phyloP scores from a whole-genome alignment of 1,284 basidiomycete genomes.

The Puccinia horiana region DNA sequence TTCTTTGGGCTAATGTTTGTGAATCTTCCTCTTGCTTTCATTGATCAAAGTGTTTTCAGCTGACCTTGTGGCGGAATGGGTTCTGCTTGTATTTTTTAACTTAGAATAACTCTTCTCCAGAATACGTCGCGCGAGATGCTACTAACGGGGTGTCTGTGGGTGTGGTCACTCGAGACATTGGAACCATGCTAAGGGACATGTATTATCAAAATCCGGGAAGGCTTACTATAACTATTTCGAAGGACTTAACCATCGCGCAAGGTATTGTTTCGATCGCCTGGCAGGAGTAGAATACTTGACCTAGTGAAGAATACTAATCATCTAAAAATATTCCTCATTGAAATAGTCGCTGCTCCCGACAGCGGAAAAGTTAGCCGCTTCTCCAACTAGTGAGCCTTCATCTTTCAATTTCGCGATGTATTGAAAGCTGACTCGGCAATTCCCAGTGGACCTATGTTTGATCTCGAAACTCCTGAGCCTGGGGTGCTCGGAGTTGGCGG shows the following conservation, averaged over 20 bases:
- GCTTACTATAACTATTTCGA: constrained; percentile 30
- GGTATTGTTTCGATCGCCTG: neutral
- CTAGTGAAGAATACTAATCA: neutral
- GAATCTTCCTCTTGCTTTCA: neutral
- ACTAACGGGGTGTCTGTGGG: constrained; percentile 37
- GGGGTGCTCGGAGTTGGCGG: constrained; percentile 47
- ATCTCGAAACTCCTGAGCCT: constrained; percentile 38
- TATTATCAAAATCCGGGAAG: constrained; percentile 18
- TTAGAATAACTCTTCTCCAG: constrained; percentile 47
- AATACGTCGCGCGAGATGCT: constrained; percentile 40
- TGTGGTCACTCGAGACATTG: constrained; percentile 38
- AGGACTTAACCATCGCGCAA: constrained; percentile 29
- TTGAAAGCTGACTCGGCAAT: neutral
- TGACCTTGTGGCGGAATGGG: constrained; percentile 1
- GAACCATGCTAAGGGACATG: constrained; percentile 21
- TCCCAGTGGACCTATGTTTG: constrained; percentile 46
- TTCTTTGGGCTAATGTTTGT: constrained; percentile 46
- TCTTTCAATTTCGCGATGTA: neutral
- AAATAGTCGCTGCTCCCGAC: constrained; percentile 38
- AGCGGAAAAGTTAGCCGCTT: constrained; percentile 47
- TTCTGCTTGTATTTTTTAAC: neutral
- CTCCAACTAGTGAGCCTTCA: constrained; percentile 43
- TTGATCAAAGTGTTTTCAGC: neutral
- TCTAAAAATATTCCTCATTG: neutral
- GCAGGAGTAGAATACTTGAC: neutral